Evolutionary conservation across 148 eudicot genomes (phyloP), one percentile per base, ranked within the genome.

Genomic region (Fagopyrum tataricum): DNA sequence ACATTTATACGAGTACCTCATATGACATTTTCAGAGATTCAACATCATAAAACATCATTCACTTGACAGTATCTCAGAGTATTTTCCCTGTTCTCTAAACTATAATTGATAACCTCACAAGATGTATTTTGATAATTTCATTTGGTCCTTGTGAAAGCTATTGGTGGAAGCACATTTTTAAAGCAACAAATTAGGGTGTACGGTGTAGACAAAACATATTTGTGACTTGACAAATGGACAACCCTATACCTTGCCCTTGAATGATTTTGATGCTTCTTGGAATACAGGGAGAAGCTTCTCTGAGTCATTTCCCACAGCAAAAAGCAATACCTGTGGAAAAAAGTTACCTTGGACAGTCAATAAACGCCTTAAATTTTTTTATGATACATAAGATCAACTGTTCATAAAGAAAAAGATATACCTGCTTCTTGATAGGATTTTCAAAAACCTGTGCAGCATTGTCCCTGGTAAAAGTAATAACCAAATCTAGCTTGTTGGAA

Each of bases 381-480:
- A 44, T 17, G 66, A 31, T 26, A 68, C 5, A 76, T 14, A 18
- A 41, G 15, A 55, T 15, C 24, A 42, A 17, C 71, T 17, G 7
- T 21, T 46, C 42, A 23, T 47, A 39, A 14, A 3, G 40, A 10
- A 14, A n/a, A 44, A 68, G 44, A 18, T 21, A 11, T 75, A 93
- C 98, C 91, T 93, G 97, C 66, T 91, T 89, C 72, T 86, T 85
- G 40, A 91, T 87, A 48, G 93, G 83, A 78, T 83, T 87, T 67
- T 85, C 95, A 73, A 93, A 91, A 55, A 93, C 86, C 42, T 76
- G 10, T 21, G 94, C 72, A 55, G 87, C 88, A 78, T 79, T 88
- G 67, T 89, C 98, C 84, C 86, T 84, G 26, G 90, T 87, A 76
- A 91, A 86, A 56, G 72, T 83, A 77, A 82, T 83, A 62, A 93